phyloP scores from a whole-genome alignment of 139 green algal species.

The Ulvella scutata region DNA sequence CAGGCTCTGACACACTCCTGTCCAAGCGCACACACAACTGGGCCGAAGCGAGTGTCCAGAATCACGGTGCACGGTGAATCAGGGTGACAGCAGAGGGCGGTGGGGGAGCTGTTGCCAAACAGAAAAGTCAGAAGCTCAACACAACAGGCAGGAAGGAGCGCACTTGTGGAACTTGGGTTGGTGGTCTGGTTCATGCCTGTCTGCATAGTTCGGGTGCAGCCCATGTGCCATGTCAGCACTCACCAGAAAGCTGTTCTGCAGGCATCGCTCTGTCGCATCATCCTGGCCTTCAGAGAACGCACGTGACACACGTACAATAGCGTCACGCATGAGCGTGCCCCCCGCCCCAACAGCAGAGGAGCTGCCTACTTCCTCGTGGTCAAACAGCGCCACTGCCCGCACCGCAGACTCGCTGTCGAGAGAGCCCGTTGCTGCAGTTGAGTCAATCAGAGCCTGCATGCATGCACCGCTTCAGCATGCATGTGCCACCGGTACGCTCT shows the following conservation, averaged over 20 bases:
- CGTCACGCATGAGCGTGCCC: slow-evolving; percentile 75
- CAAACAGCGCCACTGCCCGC: slow-evolving; percentile 77
- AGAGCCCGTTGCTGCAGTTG: slow-evolving; percentile 8
- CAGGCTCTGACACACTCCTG: too few relatives aligned
- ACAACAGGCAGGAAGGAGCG: too few relatives aligned
- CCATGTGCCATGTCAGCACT: slow-evolving; percentile 93
- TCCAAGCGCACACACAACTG: too few relatives aligned
- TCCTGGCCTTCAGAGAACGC: slow-evolving; percentile 21
- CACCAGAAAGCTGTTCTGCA: slow-evolving; percentile 62
- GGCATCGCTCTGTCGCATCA: slow-evolving; percentile 11
- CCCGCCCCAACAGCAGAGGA: slow-evolving; percentile 66
- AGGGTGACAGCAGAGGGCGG: too few relatives aligned
- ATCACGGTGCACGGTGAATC: too few relatives aligned
- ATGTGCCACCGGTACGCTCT: background rate
- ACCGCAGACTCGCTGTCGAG: slow-evolving; percentile 51
- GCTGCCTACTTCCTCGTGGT: slow-evolving; percentile 89
- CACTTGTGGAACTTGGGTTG: slow-evolving; percentile 56
- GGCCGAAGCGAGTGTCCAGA: too few relatives aligned
- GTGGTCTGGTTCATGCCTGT: slow-evolving; percentile 60
- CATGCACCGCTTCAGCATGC: too few relatives aligned
- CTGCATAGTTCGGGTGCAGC: slow-evolving; percentile 85
- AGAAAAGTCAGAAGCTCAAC: too few relatives aligned
- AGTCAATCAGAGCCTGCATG: slow-evolving; percentile 47
- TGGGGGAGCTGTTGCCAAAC: too few relatives aligned
- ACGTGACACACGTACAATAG: slow-evolving; percentile 53